Evolutionary conservation across 2,329 filamentous ascomycete genomes (phyloP), one percentile per base, ranked within the genome.

Genomic region (Colletotrichum sp.): DNA sequence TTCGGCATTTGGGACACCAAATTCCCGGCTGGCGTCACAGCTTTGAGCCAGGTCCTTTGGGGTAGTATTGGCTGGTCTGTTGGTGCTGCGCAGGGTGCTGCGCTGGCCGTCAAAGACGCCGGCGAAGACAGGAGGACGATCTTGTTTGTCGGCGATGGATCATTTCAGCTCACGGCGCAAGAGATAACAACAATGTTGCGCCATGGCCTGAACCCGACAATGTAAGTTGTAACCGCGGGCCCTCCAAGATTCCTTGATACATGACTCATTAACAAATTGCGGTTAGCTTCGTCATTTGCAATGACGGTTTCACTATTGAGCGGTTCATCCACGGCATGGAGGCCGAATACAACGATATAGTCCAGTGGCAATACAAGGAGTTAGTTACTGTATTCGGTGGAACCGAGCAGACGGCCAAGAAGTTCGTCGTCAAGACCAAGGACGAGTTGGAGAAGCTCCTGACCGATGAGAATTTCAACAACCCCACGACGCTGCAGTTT

Each of bases 221-320:
- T 98, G 89, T 94, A 85, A 87, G 91, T 86, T 56, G 43, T n/a
- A 22, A 22, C 43, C 13, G 43, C 43, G 18, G n/a, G 43, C 10
- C n/a, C 43, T 22, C 43, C n/a, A 48, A 48, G 43, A 48, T 48
- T n/a, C n/a, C 43, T 48, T 48, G 43, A 48, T 48, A 22, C n/a
- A 48, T 48, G 43, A n/a, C 43, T 48, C 43, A 64, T 79, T 83
- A 76, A 84, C 72, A 15, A 39, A 22, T 43, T 6, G 4, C 66
- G n/a, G 43, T 8, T 71, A 92, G 91, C 77, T 96, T 98, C 83
- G 89, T 97, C 77, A 93, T 98, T 79, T 95, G 94, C 88, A 97
- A 97, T 83, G 92, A 96, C 55, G 96, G 96, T 13, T 98, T 94
- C 86, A 97, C 95, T 12, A 97, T 97, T 82, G 96, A 98, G 86